These are phyloP conservation scores for Apodospora peruviana DNA, from an alignment of 495 filamentous ascomycete genomes.

Conservation along the genomic window DNA sequence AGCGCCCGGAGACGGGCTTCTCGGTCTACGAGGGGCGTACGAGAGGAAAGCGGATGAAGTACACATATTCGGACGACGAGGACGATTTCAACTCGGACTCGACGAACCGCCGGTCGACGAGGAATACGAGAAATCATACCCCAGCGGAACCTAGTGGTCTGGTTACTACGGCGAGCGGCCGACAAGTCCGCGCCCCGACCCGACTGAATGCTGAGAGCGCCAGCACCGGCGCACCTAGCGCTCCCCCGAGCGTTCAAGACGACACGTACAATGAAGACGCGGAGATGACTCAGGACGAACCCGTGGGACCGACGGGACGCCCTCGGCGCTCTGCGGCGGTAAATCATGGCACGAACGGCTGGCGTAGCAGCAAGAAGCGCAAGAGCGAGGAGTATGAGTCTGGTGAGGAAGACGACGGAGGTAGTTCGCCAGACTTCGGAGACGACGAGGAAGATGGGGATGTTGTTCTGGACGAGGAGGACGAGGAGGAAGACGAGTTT, in stretches of 20 bases:
- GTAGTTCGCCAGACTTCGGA: slow-evolving; percentile 52
- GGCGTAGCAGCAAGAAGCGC: slow-evolving; percentile 52
- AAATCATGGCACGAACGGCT: slow-evolving; percentile 38
- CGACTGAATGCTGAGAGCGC: slow-evolving; percentile 72
- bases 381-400: slow-evolving; percentile 66
- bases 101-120: slow-evolving; percentile 63
- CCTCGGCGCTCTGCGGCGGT: slow-evolving; percentile 37
- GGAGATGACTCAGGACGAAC: slow-evolving; percentile 22
- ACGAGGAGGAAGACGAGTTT: slow-evolving; percentile 54
- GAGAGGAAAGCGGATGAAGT: slow-evolving; percentile 89
- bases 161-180: slow-evolving; percentile 83
- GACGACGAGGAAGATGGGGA: slow-evolving; percentile 57
- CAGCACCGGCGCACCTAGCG: slow-evolving; percentile 34
- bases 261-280: slow-evolving; percentile 19
- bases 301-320: slow-evolving; percentile 21
- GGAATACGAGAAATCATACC: slow-evolving; percentile 67
- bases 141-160: slow-evolving; percentile 66
- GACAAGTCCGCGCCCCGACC: slow-evolving; percentile 72
- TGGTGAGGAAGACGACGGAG: slow-evolving; percentile 63
- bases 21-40: slow-evolving; percentile 95
- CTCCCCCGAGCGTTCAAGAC: slow-evolving; percentile 28
- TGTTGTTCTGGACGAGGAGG: slow-evolving; percentile 41
- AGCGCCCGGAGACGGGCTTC: slow-evolving; percentile 81
- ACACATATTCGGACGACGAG: slow-evolving; percentile 91
- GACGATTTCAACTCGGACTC: slow-evolving; percentile 68